Evolutionary conservation across 257 asterid species (phyloP), one percentile per base, ranked within the genome.

Genomic region (Gentiana macrophylla): DNA sequence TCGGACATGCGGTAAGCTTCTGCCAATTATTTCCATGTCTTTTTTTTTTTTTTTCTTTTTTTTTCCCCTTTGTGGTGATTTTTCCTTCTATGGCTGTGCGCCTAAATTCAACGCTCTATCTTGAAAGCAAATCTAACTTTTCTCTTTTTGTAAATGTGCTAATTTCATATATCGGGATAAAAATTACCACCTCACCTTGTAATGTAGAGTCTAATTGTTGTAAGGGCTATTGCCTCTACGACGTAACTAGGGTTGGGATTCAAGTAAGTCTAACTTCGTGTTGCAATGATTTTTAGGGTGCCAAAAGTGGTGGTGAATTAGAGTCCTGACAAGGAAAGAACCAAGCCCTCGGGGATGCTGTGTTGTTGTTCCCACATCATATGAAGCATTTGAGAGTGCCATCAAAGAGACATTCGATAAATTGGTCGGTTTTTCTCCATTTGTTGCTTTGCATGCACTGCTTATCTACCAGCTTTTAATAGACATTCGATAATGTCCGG

Each of bases 281-380:
- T 62, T 36, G 50, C 46, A 41, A 48, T 55, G 43, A 60, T 12
- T 59, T 53, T 68, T 74, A 92, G 99, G 99, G 99, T 48, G 99
- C 99, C 64, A 92, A 92, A 78, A 92, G 99, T 81, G 99, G 99
- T 56, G 95, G 94, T 50, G 99, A 92, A 68, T 62, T 92, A 93
- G 99, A 92, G 73, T 92, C 99, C 55, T 97, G 97, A 37, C 99
- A 92, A 82, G 99, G 89, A 63, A 92, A 92, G 78, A 92, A 88
- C 68, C 81, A 81, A 80, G 97, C 99, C 62, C 94, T 92, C 55
- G 75, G 69, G 75, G 97, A 88, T 11, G 95, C 94, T 61, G 95
- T 49, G 99, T 97, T 64, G 82, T 72, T 59, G 99, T 92, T 65
- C 99, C 99, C 55, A 83, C 94, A 70, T 92, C 99, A 24, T 92